phyloP scores from a whole-genome alignment of 2,329 filamentous ascomycete genomes.

The Cryphonectria radicalis region DNA sequence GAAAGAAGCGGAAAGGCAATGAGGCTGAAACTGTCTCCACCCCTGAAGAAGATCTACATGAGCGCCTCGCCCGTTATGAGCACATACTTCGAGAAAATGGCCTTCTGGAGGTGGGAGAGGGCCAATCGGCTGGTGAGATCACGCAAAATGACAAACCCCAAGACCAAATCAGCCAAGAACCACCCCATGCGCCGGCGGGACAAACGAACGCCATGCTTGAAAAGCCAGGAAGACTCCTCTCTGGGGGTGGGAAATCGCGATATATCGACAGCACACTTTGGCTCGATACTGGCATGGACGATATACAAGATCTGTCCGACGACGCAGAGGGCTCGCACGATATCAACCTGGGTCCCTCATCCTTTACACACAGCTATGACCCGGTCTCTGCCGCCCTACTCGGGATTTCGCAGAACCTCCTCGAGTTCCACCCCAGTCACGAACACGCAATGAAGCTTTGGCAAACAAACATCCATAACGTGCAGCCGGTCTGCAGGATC shows the following conservation, averaged over 20 bases:
- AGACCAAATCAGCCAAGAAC: conserved; percentile 14
- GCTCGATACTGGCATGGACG: conserved; percentile 36
- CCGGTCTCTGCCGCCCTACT: conserved; percentile 30
- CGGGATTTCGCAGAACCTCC: conserved; percentile 24
- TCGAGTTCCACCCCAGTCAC: conserved; percentile 32
- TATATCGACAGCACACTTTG: conserved; percentile 46
- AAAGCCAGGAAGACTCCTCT: conserved; percentile 32
- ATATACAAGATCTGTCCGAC: conserved; percentile 33
- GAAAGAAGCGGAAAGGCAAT: conserved; percentile 39
- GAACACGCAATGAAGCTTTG: conserved; percentile 34
- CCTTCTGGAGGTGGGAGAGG: conserved; percentile 32
- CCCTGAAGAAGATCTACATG: conserved; percentile 37
- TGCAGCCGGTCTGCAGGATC: conserved; percentile 35
- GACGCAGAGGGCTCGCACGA: conserved; percentile 36
- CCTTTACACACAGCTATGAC: conserved; percentile 14
- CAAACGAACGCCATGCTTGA: conserved; percentile 6
- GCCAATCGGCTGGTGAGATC: not conserved
- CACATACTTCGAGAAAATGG: conserved; percentile 42
- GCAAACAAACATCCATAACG: conserved; percentile 34
- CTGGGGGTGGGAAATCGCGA: conserved; percentile 42
- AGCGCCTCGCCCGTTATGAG: conserved; percentile 46
- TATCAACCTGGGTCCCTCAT: not conserved
- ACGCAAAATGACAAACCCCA: conserved; percentile 4
- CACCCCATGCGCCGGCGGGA: conserved; percentile 21
- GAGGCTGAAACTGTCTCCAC: not conserved